These are phyloP conservation scores for Mesotaenium endlicherianum DNA, from an alignment of 139 green algal species.

Conservation along the genomic window DNA sequence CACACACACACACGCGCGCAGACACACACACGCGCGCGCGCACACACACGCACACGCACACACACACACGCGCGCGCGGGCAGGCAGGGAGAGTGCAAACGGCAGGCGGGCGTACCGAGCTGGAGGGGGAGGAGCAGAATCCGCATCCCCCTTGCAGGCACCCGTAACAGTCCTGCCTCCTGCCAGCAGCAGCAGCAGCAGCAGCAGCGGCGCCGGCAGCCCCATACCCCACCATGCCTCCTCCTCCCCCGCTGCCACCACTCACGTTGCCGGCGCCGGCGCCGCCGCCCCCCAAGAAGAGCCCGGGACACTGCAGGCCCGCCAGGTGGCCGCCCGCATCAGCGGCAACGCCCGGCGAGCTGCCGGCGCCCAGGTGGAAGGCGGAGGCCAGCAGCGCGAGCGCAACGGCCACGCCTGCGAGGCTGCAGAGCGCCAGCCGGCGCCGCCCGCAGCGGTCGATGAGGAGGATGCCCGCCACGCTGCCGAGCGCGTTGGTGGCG, in stretches of 20 bases:
- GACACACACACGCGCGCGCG: too few species aligned
- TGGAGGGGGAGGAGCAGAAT: too few species aligned
- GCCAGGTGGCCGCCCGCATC: neutral
- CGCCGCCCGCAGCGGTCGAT: constrained; percentile 61
- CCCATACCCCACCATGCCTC: too few species aligned
- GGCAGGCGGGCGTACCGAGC: too few species aligned
- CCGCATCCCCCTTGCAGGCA: constrained; percentile 52
- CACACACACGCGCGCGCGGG: too few species aligned
- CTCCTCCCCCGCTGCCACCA: too few species aligned
- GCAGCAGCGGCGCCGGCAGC: too few species aligned
- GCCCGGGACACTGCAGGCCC: neutral
- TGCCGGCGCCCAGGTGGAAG: constrained; percentile 51
- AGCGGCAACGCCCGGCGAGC: constrained; percentile 50
- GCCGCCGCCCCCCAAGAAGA: neutral
- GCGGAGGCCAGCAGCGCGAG: constrained; percentile 51
- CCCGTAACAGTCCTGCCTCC: constrained; percentile 36
- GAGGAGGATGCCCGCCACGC: constrained; percentile 44
- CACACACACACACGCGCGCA: too few species aligned
- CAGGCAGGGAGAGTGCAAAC: too few species aligned
- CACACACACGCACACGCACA: too few species aligned
- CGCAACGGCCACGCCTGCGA: constrained; percentile 52
- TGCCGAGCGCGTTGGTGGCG: constrained; percentile 65
- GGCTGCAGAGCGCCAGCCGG: constrained; percentile 61
- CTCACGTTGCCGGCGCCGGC: neutral
- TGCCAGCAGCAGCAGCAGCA: too few species aligned